A percentile compares a stretch with the other conserved stretches of the same genome.
These are phyloP conservation scores for Chlorella sp. DNA, from an alignment of 139 green algal genomes.

Conservation along the genomic window DNA sequence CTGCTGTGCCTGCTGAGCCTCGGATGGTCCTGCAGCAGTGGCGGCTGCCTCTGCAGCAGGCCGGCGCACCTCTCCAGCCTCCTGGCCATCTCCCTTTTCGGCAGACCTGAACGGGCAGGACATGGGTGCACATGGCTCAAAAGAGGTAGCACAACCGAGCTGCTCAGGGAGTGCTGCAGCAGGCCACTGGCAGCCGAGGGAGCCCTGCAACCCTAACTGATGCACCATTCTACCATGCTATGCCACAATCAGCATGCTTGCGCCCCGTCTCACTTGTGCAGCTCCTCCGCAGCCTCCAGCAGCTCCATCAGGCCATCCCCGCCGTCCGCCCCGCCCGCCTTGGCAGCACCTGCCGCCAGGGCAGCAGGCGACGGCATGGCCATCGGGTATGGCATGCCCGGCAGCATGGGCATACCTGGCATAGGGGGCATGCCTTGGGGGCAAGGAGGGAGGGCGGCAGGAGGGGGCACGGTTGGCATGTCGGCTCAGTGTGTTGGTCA, in stretches of 20 bases:
- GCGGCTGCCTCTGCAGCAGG: background rate
- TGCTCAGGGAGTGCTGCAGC: too few relatives aligned
- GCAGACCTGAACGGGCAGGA: background rate
- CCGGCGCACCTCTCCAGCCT: background rate
- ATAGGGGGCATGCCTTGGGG: conserved; percentile 9
- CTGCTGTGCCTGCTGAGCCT: background rate
- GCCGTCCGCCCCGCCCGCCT: background rate
- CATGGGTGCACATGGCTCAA: too few relatives aligned
- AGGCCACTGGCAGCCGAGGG: too few relatives aligned
- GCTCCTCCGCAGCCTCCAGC: conserved; percentile 44
- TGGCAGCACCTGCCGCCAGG: background rate
- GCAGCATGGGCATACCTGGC: background rate
- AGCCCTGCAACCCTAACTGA: too few relatives aligned
- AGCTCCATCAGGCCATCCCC: conserved; percentile 48
- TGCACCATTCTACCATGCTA: too few relatives aligned
- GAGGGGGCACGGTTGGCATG: background rate
- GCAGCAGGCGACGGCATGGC: background rate
- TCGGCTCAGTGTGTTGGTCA: background rate
- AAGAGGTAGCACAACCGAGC: too few relatives aligned
- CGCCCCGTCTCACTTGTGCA: conserved; percentile 39
- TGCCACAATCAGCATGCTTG: conserved; percentile 42
- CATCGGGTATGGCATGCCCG: background rate
- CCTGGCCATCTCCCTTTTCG: background rate
- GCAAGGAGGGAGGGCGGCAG: too few relatives aligned
- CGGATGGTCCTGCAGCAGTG: background rate